Evolutionary conservation across 768 basidiomycete genomes (phyloP).

Genomic region (Tricholoma furcatifolium): DNA sequence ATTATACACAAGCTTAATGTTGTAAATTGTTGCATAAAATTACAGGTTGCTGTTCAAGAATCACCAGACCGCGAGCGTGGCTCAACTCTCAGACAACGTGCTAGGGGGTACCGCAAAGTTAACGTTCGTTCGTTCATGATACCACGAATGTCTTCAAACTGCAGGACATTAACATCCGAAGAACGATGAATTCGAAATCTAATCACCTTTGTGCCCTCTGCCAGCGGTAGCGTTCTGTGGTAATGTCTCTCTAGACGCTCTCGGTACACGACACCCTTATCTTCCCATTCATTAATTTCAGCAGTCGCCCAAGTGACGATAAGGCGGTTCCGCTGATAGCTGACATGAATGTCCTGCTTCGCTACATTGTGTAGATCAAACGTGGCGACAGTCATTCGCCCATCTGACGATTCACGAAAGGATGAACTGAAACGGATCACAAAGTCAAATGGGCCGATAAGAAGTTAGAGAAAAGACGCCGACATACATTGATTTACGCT

Average conservation of each 20-base stretch:
- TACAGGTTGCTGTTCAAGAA: conserved; percentile 24
- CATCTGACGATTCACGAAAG: conserved; percentile 70
- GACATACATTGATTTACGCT: conserved; percentile 64
- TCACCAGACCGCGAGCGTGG: conserved; percentile 41
- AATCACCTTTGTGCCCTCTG: conserved; percentile 70
- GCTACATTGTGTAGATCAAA: conserved; percentile 69
- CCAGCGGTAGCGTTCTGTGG: conserved; percentile 67
- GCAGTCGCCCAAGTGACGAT: conserved; percentile 67
- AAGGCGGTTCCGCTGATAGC: conserved; percentile 60
- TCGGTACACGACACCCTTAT: conserved; percentile 57
- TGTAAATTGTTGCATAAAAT: not conserved
- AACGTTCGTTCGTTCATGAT: conserved; percentile 62
- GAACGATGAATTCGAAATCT: not conserved
- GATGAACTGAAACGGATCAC: conserved; percentile 46
- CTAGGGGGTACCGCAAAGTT: conserved; percentile 66
- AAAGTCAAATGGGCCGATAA: conserved; percentile 12
- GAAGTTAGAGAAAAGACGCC: conserved; percentile 6
- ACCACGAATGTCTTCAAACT: conserved; percentile 77
- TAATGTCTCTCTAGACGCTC: conserved; percentile 64
- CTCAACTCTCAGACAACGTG: conserved; percentile 46
- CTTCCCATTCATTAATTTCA: conserved; percentile 59
- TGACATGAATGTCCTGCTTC: conserved; percentile 77
- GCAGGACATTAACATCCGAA: not conserved
- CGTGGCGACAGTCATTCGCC: conserved; percentile 65
- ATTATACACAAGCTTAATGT: conserved; percentile 9